phyloP scores from a whole-genome alignment of 306 rosid species.

The Dalbergia cultrata region DNA sequence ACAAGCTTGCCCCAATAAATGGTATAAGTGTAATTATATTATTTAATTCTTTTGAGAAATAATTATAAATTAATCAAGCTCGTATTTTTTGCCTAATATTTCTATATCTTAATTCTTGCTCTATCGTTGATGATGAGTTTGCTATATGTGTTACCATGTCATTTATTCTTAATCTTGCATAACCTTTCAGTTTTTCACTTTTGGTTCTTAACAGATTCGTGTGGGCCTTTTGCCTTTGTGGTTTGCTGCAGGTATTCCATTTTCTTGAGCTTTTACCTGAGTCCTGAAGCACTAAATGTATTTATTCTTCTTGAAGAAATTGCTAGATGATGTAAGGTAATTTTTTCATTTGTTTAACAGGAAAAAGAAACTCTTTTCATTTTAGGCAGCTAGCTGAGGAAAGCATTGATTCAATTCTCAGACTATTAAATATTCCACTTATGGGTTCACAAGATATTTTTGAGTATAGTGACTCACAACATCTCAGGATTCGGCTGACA shows the following conservation, averaged over 20 bases:
- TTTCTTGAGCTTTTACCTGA: constrained; percentile 42
- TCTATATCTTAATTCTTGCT: not conserved
- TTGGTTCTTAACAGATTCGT: constrained; percentile 66
- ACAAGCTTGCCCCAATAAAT: constrained; percentile 19
- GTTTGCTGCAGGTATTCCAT: constrained; percentile 77
- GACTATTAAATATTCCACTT: constrained; percentile 52
- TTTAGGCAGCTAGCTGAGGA: constrained; percentile 71
- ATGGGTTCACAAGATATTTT: constrained; percentile 50
- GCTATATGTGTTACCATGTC: constrained; percentile 30
- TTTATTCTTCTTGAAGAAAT: constrained; percentile 48
- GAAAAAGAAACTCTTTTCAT: constrained; percentile 66
- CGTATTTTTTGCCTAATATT: constrained; percentile 14
- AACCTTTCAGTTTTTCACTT: constrained; percentile 12
- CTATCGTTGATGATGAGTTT: constrained; percentile 1
- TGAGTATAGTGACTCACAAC: constrained; percentile 53
- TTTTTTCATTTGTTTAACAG: constrained; percentile 60
- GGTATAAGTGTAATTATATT: not conserved
- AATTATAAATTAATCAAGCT: constrained; percentile 36
- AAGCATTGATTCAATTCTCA: constrained; percentile 73
- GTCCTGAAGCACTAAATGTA: constrained; percentile 40
- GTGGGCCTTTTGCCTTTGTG: constrained; percentile 79
- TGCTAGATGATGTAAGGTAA: constrained; percentile 50
- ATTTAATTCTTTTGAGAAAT: constrained; percentile 27
- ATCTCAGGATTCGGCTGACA: constrained; percentile 76
- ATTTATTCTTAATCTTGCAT: constrained; percentile 22